phyloP scores from a whole-genome alignment of 1,139 yeast genomes.

The Waltiozyma sp. region DNA sequence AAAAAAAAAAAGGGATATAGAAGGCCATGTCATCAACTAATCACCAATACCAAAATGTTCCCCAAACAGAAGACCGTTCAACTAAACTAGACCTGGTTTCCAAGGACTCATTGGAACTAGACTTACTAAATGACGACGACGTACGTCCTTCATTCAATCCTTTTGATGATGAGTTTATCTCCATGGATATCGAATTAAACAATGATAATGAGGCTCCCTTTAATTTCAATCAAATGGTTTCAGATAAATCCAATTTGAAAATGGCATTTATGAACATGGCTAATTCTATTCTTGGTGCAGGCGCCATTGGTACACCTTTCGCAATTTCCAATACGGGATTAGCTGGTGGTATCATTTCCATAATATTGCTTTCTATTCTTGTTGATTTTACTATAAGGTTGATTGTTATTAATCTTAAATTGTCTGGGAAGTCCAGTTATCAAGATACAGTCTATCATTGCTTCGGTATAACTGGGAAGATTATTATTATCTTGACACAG shows the following conservation, averaged over 20 bases:
- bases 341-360: conserved; percentile 56
- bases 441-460: conserved; percentile 80
- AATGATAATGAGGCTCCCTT: conserved; percentile 9
- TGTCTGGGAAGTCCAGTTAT: conserved; percentile 67
- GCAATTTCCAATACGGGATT: conserved; percentile 79
- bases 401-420: conserved; percentile 73
- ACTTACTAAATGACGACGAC: neutral
- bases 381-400: conserved; percentile 84
- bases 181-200: conserved; percentile 14
- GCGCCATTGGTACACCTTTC: conserved; percentile 88
- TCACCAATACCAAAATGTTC: neutral
- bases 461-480: conserved; percentile 64
- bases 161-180: conserved; percentile 5
- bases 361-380: conserved; percentile 49
- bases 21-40: neutral
- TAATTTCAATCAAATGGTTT: conserved; percentile 7
- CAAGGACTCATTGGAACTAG: neutral
- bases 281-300: conserved; percentile 87
- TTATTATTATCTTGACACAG: conserved; percentile 61
- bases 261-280: conserved; percentile 98
- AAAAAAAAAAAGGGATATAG: too few relatives aligned
- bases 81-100: neutral
- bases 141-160: neutral
- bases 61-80: neutral
- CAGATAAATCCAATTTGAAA: conserved; percentile 33